These are phyloP conservation scores for Sinapis alba DNA, from an alignment of 441 rosid genomes.

Conservation along the genomic window DNA sequence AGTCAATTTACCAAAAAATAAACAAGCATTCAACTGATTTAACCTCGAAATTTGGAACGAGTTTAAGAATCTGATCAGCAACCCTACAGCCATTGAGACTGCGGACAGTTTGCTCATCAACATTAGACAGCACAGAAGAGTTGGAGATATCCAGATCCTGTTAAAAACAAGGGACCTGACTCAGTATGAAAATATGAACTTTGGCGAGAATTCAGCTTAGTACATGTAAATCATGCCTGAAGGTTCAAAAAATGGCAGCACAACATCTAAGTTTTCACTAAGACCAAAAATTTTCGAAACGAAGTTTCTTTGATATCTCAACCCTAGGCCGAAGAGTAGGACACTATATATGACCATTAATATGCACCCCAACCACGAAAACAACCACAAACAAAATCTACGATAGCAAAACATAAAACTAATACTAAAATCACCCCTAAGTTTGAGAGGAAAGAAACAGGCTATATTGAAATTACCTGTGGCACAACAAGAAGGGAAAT, in stretches of 20 bases:
- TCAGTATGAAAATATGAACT: slow-evolving; percentile 20
- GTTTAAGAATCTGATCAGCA: slow-evolving; percentile 95
- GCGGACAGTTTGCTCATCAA: slow-evolving; percentile 89
- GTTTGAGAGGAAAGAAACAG: not conserved
- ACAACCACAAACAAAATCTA: not conserved
- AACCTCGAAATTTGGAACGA: slow-evolving; percentile 83
- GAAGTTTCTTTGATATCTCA: not conserved
- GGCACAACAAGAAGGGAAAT: slow-evolving; percentile 61
- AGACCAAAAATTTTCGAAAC: not conserved
- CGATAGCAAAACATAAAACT: not conserved
- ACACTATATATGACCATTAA: not conserved
- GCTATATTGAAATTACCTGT: slow-evolving; percentile 47
- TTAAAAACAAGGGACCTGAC: slow-evolving; percentile 25
- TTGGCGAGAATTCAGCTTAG: slow-evolving; percentile 4
- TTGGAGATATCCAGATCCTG: slow-evolving; percentile 86
- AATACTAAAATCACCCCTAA: not conserved
- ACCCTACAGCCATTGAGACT: slow-evolving; percentile 97
- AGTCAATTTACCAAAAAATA: slow-evolving; percentile 2
- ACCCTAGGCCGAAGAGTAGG: not conserved
- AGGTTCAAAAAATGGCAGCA: not conserved
- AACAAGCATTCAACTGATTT: slow-evolving; percentile 8
- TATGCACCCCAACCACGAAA: not conserved
- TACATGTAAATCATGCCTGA: not conserved
- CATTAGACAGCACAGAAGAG: slow-evolving; percentile 58
- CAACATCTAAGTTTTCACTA: not conserved